Evolutionary conservation across 805 yeast genomes (phyloP), one percentile per base, ranked within the genome.

Genomic region (Lipomyces chichibuensis): DNA sequence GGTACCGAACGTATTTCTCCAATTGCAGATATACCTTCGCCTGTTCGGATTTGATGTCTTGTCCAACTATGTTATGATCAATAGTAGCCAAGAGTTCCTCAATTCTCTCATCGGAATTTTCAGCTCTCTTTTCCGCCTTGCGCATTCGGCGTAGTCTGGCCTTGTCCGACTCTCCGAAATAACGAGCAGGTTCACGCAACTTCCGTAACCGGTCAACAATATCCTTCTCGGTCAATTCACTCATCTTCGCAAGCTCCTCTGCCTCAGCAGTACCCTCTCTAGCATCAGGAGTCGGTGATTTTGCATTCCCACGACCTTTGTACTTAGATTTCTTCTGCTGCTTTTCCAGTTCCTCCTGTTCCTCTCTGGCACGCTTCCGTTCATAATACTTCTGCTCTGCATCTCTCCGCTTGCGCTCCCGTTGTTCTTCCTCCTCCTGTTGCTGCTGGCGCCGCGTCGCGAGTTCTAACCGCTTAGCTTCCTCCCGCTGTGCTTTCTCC

Each of bases 1-100:
- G 62, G 13, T 76, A 72, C 66, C 81, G 83, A 58, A 87, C 71
- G 69, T 83, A 84, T n/a, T 79, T 81, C 65, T 90, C 76, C 53
- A 84, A 63, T 73, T 85, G 84, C 25, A 77, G 56, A 35, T 72
- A 64, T 25, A 84, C 76, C 66, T 80, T 78, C 20, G 74, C 68
- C 46, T 72, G 64, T 64, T 79, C 72, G 46, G 72, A 73, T 13
- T 75, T 72, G 51, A 84, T 78, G 53, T 82, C 84, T 6, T 72
- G 69, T n/a, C 75, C 75, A 1, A 63, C 67, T 11, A 77, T 72
- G 8, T 51, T 53, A 35, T 63, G 60, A 59, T 72, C 76, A 3
- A 66, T 65, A 65, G 80, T 83, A 53, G 72, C 72, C 35, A 67
- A 56, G 20, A 66, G 72, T 20, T 58, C 67, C 32, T 77, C 77